A percentile compares a stretch with the other conserved stretches of the same genome.
These are phyloP conservation scores for Rhizopogon vulgaris DNA, from an alignment of 768 basidiomycete species.

Conservation along the genomic window DNA sequence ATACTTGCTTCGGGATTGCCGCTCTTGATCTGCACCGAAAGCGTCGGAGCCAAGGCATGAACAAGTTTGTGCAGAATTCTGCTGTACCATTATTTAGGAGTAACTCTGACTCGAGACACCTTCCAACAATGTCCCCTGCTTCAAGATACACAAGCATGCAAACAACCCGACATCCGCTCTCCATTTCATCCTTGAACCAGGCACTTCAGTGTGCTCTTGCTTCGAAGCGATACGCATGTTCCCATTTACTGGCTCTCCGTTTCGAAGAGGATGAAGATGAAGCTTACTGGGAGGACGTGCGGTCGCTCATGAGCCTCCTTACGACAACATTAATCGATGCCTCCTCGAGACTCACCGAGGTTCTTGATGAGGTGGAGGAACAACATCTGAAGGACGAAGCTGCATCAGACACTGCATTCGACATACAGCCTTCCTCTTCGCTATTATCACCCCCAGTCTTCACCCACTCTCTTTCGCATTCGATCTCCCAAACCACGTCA, in stretches of 20 bases:
- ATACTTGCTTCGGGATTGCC: conserved; percentile 49
- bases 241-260: conserved; percentile 73
- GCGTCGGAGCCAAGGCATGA: conserved; percentile 43
- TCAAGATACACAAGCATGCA: conserved; percentile 63
- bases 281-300: conserved; percentile 81
- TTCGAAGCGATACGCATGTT: conserved; percentile 71
- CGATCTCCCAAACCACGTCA: conserved; percentile 24
- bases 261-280: conserved; percentile 72
- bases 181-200: conserved; percentile 53
- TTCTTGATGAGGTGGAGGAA: conserved; percentile 54
- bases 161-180: conserved; percentile 57
- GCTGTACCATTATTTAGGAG: conserved; percentile 12
- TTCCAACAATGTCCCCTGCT: conserved; percentile 33
- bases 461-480: conserved; percentile 9
- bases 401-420: conserved; percentile 20
- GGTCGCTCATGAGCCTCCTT: conserved; percentile 65
- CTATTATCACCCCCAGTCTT: conserved; percentile 13
- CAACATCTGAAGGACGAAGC: conserved; percentile 43
- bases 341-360: conserved; percentile 53
- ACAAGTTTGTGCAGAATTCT: conserved; percentile 32
- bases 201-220: conserved; percentile 62
- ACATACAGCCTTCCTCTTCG: conserved; percentile 11
- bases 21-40: conserved; percentile 57
- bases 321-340: conserved; percentile 65
- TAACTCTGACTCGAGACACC: conserved; percentile 12